phyloP scores from a whole-genome alignment of 257 asterid genomes.

The Orobanche coerulescens region DNA sequence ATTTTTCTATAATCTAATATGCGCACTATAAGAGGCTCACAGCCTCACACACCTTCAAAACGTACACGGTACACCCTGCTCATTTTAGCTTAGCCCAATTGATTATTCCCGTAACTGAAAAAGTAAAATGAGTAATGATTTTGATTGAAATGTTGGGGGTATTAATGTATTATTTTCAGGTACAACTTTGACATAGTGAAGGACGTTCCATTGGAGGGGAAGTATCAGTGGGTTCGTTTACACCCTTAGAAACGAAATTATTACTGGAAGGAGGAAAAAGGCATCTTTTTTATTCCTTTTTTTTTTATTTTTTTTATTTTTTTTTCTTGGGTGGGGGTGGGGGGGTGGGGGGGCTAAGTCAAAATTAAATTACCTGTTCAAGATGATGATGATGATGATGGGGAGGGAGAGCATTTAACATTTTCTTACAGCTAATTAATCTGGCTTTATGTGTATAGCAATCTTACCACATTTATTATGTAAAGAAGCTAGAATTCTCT shows the following conservation, averaged over 20 bases:
- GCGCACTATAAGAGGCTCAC: constrained; percentile 32
- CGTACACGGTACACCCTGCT: constrained; percentile 22
- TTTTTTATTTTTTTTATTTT: not conserved
- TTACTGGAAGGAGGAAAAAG: constrained; percentile 25
- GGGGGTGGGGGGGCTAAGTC: no score
- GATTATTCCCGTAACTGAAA: constrained; percentile 34
- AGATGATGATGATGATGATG: no score
- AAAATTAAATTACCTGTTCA: constrained; percentile 15
- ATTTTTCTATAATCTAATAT: no score
- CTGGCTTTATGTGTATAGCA: constrained; percentile 39
- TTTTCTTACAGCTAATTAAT: constrained; percentile 23
- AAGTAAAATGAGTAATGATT: constrained; percentile 26
- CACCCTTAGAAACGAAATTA: constrained; percentile 34
- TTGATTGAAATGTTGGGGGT: constrained; percentile 27
- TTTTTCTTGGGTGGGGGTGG: constrained; percentile 20
- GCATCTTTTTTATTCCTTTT: constrained; percentile 30
- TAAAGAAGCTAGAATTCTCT: constrained; percentile 39
- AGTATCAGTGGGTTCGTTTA: constrained; percentile 74
- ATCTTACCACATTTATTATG: constrained; percentile 31
- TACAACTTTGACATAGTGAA: constrained; percentile 72
- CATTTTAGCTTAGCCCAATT: constrained; percentile 28
- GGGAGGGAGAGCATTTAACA: constrained; percentile 21
- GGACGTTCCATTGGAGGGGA: constrained; percentile 79
- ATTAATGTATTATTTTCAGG: constrained; percentile 43
- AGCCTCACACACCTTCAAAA: constrained; percentile 7